Base-by-base conservation (phyloP, 78 protist genomes). In the slime mould (Dictyostelium discoideum) region DNA sequence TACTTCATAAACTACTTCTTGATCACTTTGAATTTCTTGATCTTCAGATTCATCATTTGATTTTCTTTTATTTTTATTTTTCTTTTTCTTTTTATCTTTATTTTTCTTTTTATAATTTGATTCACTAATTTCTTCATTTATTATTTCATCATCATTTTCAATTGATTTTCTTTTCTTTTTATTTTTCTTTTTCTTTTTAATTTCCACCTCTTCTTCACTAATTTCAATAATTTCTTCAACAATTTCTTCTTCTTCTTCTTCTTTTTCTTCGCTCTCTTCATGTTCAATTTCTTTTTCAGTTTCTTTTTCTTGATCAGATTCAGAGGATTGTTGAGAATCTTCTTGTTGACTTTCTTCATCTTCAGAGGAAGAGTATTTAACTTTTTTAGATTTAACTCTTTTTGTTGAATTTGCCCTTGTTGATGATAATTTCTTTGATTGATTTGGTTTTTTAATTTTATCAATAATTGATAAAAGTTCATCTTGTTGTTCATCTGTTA, bases 401-500 rank as follows among this genome's bases (percentile, higher is more conserved):
- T 42, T 42, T 20, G 26, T 26, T 32, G 48, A 39, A 20, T 79
- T 79, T 20, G 26, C 20, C 40, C 11, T 77, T 32, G 44, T 24
- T 76, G 40, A 39, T 8, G 57, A 8, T 79, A 42, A 42, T 44
- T 42, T 20, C 48, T 32, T n/a, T 42, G 63, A 46, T 46, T 79
- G 44, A 20, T 24, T 79, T 22, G 42, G 32, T 39, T 79, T 79
- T 22, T 44, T 42, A n/a, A 42, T 6, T 20, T 42, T 14, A 79
- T 42, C 67, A 69, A 69, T 69, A 11, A 69, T 10, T 69, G 77
- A 24, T 42, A 79, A 42, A 11, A 79, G n/a, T n/a, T 79, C 18
- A n/a, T 79, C 85, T 79, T 79, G 85, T 42, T 22, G 26, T 20
- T 79, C 65, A 46, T 79, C 37, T 22, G 85, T 40, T 42, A 79